A percentile compares a stretch with the other conserved stretches of the same genome.
phyloP scores from a whole-genome alignment of 495 filamentous ascomycete species.

The Xylaria cubensis region DNA sequence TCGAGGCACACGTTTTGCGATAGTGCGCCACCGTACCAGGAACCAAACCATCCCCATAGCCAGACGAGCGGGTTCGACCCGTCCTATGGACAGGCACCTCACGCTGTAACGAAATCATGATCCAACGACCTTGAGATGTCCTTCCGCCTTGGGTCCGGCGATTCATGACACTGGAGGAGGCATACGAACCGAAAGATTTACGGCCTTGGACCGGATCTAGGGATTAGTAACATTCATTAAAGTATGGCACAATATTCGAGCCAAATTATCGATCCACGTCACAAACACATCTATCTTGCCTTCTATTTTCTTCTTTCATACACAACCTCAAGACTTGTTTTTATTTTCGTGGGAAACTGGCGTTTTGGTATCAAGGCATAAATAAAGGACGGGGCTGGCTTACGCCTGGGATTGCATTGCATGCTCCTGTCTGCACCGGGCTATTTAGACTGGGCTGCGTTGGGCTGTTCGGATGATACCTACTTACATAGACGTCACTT shows the following conservation, averaged over 20 bases:
- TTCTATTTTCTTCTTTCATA: neutral
- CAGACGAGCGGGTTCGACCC: slow-evolving; percentile 4
- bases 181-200: neutral
- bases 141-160: neutral
- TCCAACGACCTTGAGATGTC: neutral
- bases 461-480: slow-evolving; percentile 11
- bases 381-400: slow-evolving; percentile 21
- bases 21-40: neutral
- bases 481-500: neutral
- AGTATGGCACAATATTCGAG: neutral
- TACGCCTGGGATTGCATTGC: slow-evolving; percentile 6
- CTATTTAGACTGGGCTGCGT: neutral
- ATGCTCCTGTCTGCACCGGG: neutral
- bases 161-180: neutral
- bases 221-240: neutral
- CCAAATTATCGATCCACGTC: neutral
- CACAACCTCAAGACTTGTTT: neutral
- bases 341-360: neutral
- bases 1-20: slow-evolving; percentile 23
- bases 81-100: neutral
- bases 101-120: neutral
- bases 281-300: neutral
- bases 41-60: neutral
- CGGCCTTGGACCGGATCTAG: neutral
- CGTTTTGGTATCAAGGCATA: slow-evolving; percentile 11